phyloP scores from a whole-genome alignment of 176 grass and related monocot species.

The Rhynchospora pubera region DNA sequence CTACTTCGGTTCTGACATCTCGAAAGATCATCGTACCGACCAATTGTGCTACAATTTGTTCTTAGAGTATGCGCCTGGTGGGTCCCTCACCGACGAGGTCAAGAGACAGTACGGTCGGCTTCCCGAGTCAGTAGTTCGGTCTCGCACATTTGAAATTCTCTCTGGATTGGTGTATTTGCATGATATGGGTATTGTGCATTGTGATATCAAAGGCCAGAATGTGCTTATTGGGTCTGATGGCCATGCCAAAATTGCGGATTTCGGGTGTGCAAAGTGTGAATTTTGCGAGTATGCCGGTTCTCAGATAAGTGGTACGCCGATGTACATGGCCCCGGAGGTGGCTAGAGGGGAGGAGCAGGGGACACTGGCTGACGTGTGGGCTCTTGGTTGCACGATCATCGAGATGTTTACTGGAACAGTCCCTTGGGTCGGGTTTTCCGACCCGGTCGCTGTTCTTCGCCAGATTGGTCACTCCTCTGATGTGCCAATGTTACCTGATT shows the following conservation, averaged over 20 bases:
- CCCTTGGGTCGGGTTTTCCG: conserved; percentile 17
- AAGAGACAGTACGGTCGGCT: conserved; percentile 27
- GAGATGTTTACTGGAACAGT: conserved; percentile 31
- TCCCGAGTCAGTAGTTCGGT: conserved; percentile 26
- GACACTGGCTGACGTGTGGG: conserved; percentile 25
- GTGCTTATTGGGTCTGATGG: conserved; percentile 56
- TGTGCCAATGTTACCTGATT: conserved; percentile 17
- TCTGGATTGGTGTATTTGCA: conserved; percentile 64
- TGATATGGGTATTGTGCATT: conserved; percentile 41
- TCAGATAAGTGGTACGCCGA: conserved; percentile 23
- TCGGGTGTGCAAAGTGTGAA: conserved; percentile 46
- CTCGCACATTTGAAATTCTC: conserved; percentile 36
- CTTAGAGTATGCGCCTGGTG: conserved; percentile 69
- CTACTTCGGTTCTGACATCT: conserved; percentile 42
- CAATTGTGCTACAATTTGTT: conserved; percentile 45
- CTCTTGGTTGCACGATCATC: conserved; percentile 30
- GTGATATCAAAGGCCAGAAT: conserved; percentile 67
- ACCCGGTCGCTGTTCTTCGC: conserved; percentile 27
- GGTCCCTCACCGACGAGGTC: conserved; percentile 57
- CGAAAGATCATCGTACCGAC: neutral
- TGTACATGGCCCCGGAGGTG: conserved; percentile 19
- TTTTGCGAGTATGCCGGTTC: neutral
- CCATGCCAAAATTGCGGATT: conserved; percentile 58
- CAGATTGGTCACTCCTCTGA: conserved; percentile 31
- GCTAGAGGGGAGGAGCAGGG: conserved; percentile 37